Base-by-base conservation (phyloP, 805 yeast genomes). In the Saccharomyces eubayanus region DNA sequence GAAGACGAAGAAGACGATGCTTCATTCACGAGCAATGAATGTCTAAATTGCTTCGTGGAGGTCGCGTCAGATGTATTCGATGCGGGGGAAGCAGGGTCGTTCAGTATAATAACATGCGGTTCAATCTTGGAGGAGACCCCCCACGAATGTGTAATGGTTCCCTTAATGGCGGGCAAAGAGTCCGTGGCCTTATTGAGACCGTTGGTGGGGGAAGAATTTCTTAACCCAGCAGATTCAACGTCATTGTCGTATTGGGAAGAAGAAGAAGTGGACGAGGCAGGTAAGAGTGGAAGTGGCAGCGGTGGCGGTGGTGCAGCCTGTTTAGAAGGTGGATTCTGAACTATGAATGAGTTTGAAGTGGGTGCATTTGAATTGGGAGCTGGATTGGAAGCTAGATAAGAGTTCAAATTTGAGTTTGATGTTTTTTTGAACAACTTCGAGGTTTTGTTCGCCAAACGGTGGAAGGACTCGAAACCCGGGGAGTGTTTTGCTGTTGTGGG, bases 121-220 rank as follows among this genome's bases (percentile, higher is more conserved):
- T 58, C 58, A 16, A 47, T 48, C 29, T 60, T 59, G 12, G 57
- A 40, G n/a, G 45, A 55, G 10, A 57, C 62, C 0, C 80, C 80
- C 82, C 82, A 78, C 46, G 76, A 77, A 57, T 77, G 81, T 11
- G 76, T 74, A 31, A 79, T 64, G 12, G 81, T 78, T 6, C 82
- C 82, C 31, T 68, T 69, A 6, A 77, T 77, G 0, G 73, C 64
- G 1, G 75, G 72, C 10, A 67, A 16, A 16, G 43, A 16, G 62
- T 11, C 62, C 57, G 24, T 36, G 43, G 24, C 24, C 20, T 10
- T 16, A 36, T 36, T 36, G 8, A 36, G 2, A 6, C 20, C 43
- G 16, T 4, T 36, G 16, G 24, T 16, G 11, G 24, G 24, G 20
- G 43, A 36, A 16, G 43, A 16, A 16, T 36, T 36, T 8, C 16